Evolutionary conservation across 176 grass and related monocot species (phyloP).

Genomic region (Themeda triandra): DNA sequence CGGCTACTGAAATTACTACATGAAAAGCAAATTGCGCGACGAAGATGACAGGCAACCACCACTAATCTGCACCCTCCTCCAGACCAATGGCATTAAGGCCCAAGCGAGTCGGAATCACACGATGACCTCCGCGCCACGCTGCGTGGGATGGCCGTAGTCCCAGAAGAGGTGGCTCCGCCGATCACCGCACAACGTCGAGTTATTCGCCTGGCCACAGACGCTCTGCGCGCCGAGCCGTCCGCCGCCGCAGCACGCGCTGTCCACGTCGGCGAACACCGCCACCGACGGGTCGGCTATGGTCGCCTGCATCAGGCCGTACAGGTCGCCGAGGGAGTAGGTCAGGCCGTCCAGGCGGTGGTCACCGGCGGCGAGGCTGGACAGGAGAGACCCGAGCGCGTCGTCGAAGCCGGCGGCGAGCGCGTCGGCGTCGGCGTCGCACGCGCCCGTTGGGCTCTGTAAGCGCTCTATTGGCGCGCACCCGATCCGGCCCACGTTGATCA

Average conservation of each 20-base stretch:
- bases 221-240: neutral
- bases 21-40: too few species aligned
- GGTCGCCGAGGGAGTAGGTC: constrained; percentile 28
- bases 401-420: constrained; percentile 15
- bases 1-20: too few species aligned
- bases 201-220: neutral
- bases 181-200: neutral
- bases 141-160: constrained; percentile 33
- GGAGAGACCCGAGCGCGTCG: neutral
- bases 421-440: constrained; percentile 9
- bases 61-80: too few species aligned
- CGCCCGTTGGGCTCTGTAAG: neutral
- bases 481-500: constrained; percentile 22
- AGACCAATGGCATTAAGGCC: too few species aligned
- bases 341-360: neutral
- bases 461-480: constrained; percentile 28
- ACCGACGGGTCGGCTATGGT: neutral
- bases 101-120: too few species aligned
- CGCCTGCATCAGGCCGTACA: neutral
- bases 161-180: constrained; percentile 20
- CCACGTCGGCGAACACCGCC: neutral
- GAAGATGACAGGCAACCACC: too few species aligned
- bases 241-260: constrained; percentile 37
- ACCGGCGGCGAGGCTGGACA: neutral
- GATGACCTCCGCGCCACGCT: neutral